phyloP scores from a whole-genome alignment of 2,329 filamentous ascomycete genomes.

The Aspergillus brunneoviolaceus region DNA sequence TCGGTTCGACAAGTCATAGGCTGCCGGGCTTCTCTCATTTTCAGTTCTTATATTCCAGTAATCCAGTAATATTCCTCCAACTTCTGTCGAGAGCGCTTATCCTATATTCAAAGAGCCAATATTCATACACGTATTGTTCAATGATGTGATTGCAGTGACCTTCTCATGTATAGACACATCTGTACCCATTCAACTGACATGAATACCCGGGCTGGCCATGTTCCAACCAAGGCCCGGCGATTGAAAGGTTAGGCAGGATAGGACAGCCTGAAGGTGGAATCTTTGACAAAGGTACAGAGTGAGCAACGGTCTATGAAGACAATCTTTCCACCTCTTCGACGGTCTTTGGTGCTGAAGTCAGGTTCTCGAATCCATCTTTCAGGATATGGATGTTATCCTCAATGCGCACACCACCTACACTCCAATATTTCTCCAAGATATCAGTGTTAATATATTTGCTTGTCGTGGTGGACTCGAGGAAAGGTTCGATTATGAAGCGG shows the following conservation, averaged over 20 bases:
- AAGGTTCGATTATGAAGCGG: constrained; percentile 80
- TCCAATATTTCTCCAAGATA: constrained; percentile 77
- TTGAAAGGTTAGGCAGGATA: not conserved
- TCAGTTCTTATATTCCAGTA: too few species aligned
- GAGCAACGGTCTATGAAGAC: constrained; percentile 21
- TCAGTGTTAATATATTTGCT: constrained; percentile 72
- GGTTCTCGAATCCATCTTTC: constrained; percentile 73
- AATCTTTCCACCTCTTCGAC: constrained; percentile 61
- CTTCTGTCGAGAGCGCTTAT: too few species aligned
- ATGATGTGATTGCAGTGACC: too few species aligned
- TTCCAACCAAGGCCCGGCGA: too few species aligned
- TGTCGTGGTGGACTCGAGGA: constrained; percentile 69
- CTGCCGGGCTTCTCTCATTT: too few species aligned
- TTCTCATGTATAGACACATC: too few species aligned
- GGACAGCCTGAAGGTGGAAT: not conserved
- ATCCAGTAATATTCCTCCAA: too few species aligned
- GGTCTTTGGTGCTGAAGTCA: constrained; percentile 77
- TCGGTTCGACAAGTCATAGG: too few species aligned
- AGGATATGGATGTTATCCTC: constrained; percentile 89
- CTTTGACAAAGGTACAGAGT: not conserved
- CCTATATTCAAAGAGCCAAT: too few species aligned
- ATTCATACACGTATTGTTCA: too few species aligned
- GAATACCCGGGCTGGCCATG: too few species aligned
- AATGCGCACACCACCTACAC: constrained; percentile 87
- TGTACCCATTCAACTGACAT: too few species aligned